phyloP scores from a whole-genome alignment of 2,329 filamentous ascomycete species.

The Chaetomium strumarium region DNA sequence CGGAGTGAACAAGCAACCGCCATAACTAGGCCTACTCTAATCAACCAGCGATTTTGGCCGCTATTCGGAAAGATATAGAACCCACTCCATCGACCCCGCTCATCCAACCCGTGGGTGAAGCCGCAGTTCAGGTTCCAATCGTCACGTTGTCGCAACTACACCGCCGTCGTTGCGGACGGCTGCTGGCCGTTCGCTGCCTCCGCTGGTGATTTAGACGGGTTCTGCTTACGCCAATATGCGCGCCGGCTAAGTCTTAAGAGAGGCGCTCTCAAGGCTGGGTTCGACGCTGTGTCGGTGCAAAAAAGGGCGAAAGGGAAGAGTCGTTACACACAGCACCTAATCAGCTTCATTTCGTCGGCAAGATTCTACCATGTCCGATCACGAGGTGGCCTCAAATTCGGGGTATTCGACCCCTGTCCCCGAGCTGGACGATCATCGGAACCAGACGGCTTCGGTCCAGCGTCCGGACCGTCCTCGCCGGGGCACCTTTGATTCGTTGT shows the following conservation, averaged over 20 bases:
- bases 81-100: not conserved
- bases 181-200: constrained; percentile 31
- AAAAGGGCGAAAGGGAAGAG: not conserved
- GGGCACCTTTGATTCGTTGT: constrained; percentile 68
- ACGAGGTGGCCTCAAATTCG: constrained; percentile 55
- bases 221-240: constrained; percentile 24
- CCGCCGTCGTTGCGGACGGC: constrained; percentile 28
- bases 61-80: not conserved
- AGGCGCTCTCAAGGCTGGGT: constrained; percentile 21
- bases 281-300: constrained; percentile 15
- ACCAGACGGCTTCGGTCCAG: constrained; percentile 56
- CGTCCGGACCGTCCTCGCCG: constrained; percentile 57
- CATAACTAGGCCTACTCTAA: constrained; percentile 62
- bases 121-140: not conserved
- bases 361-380: constrained; percentile 54
- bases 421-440: constrained; percentile 82
- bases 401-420: constrained; percentile 69
- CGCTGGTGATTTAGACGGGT: constrained; percentile 25
- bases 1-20: constrained; percentile 95
- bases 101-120: constrained; percentile 10
- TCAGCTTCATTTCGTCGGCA: not conserved
- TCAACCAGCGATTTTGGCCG: constrained; percentile 13
- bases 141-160: constrained; percentile 16
- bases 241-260: constrained; percentile 21
- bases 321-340: not conserved